phyloP scores from a whole-genome alignment of 129 eudicot genomes.

The Erigeron canadensis region DNA sequence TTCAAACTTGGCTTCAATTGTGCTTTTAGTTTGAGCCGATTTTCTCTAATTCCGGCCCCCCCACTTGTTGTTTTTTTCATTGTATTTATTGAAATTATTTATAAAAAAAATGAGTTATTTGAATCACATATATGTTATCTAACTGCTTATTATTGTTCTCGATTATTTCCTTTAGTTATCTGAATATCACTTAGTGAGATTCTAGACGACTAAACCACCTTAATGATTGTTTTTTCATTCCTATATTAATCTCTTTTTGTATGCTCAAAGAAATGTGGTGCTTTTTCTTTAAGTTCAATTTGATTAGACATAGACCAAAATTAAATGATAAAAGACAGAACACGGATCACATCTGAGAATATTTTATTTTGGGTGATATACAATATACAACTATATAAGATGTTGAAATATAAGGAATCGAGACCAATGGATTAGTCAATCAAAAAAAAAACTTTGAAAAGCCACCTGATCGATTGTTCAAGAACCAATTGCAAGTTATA shows the following conservation, averaged over 20 bases:
- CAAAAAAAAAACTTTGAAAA: conserved; percentile 18
- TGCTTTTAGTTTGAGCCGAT: background rate
- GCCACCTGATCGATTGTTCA: conserved; percentile 23
- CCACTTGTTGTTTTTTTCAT: too few relatives aligned
- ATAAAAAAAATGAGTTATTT: too few relatives aligned
- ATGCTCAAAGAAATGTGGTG: too few relatives aligned
- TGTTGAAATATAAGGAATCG: conserved; percentile 6
- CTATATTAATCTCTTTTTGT: too few relatives aligned
- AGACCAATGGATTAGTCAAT: conserved; percentile 17
- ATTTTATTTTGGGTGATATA: background rate
- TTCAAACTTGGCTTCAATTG: background rate
- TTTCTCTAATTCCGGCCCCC: background rate
- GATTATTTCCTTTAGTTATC: too few relatives aligned
- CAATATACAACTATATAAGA: background rate
- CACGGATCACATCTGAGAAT: conserved; percentile 14
- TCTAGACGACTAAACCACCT: too few relatives aligned
- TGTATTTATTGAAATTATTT: too few relatives aligned
- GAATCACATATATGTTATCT: too few relatives aligned
- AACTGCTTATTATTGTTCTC: too few relatives aligned
- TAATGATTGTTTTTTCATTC: too few relatives aligned
- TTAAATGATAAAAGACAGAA: background rate
- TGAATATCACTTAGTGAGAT: too few relatives aligned
- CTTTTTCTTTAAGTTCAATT: too few relatives aligned
- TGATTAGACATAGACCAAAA: background rate
- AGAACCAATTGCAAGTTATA: conserved; percentile 8